phyloP scores from a whole-genome alignment of 768 basidiomycete species.

The Tulasnella sp. region DNA sequence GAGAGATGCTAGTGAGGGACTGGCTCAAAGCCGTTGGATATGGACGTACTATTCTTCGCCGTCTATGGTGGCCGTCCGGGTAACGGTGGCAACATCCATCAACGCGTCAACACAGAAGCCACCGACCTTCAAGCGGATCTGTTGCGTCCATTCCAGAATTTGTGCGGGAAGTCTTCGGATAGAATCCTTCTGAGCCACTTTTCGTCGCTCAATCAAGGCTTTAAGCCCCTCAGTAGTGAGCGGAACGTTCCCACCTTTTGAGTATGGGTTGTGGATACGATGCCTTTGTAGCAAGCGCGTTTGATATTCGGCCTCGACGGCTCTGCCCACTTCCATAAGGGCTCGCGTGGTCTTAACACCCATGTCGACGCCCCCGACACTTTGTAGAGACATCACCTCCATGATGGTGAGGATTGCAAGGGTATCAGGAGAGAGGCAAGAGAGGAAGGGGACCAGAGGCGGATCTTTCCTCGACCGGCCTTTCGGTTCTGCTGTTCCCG shows the following conservation, averaged over 20 bases:
- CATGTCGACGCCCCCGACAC: constrained; percentile 58
- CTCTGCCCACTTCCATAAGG: constrained; percentile 64
- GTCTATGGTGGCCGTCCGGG: constrained; percentile 43
- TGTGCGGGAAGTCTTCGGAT: constrained; percentile 28
- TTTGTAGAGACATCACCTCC: constrained; percentile 72
- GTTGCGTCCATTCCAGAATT: constrained; percentile 64
- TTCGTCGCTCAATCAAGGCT: constrained; percentile 35
- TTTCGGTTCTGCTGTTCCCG: constrained; percentile 10
- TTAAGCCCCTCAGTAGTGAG: constrained; percentile 29
- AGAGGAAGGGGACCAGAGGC: constrained; percentile 54
- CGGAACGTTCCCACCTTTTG: constrained; percentile 29
- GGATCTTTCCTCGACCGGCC: constrained; percentile 17
- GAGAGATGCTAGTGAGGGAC: background rate
- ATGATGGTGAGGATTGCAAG: constrained; percentile 82
- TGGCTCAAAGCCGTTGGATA: constrained; percentile 3
- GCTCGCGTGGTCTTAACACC: constrained; percentile 88
- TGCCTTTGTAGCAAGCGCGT: constrained; percentile 41
- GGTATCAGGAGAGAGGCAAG: constrained; percentile 59
- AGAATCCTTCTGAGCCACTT: constrained; percentile 52
- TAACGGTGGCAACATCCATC: constrained; percentile 73
- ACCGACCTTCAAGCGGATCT: constrained; percentile 63
- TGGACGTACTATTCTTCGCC: constrained; percentile 47
- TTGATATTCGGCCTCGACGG: constrained; percentile 85
- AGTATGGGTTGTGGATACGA: constrained; percentile 40
- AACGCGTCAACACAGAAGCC: constrained; percentile 70